Conservation (phyloP, 2,329 filamentous ascomycete genomes). For the Penicillium italicum region DNA sequence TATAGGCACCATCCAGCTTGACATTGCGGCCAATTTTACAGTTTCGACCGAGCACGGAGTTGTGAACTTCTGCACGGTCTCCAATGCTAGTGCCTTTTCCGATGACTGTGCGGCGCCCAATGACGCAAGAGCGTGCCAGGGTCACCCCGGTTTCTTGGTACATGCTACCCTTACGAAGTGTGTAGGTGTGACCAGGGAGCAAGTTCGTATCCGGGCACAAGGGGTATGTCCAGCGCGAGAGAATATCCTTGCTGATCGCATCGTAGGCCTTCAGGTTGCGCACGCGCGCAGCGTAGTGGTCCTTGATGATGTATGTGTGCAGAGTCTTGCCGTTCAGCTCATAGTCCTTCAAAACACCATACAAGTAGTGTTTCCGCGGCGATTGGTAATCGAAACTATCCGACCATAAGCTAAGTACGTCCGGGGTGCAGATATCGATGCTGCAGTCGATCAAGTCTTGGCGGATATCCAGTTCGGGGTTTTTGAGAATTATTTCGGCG, state of each 20-base stretch:
- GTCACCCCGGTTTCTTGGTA: constrained; percentile 77
- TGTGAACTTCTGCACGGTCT: constrained; percentile 64
- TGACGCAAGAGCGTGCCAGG: constrained; percentile 66
- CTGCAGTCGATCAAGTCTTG: constrained; percentile 88
- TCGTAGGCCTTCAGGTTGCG: constrained; percentile 87
- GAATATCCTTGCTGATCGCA: constrained; percentile 79
- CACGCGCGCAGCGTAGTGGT: constrained; percentile 82
- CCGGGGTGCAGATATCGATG: constrained; percentile 95
- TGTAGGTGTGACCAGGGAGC: constrained; percentile 71
- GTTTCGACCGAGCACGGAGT: constrained; percentile 76
- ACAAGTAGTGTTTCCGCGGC: constrained; percentile 81
- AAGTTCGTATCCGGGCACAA: constrained; percentile 87
- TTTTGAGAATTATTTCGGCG: constrained; percentile 68
- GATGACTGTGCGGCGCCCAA: constrained; percentile 68
- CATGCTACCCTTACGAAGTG: constrained; percentile 63
- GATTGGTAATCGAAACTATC: constrained; percentile 97
- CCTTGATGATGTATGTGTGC: constrained; percentile 77
- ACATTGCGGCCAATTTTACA: constrained; percentile 87
- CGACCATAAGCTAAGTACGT: constrained; percentile 90
- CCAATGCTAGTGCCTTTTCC: constrained; percentile 74
- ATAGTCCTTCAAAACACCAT: constrained; percentile 92
- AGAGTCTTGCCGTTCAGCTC: constrained; percentile 97
- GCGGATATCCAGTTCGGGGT: constrained; percentile 75
- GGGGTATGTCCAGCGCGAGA: constrained; percentile 82
- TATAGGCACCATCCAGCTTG: constrained; percentile 70